Base-by-base conservation (phyloP, 2,329 filamentous ascomycete species). In the Talaromyces pinophilus region DNA sequence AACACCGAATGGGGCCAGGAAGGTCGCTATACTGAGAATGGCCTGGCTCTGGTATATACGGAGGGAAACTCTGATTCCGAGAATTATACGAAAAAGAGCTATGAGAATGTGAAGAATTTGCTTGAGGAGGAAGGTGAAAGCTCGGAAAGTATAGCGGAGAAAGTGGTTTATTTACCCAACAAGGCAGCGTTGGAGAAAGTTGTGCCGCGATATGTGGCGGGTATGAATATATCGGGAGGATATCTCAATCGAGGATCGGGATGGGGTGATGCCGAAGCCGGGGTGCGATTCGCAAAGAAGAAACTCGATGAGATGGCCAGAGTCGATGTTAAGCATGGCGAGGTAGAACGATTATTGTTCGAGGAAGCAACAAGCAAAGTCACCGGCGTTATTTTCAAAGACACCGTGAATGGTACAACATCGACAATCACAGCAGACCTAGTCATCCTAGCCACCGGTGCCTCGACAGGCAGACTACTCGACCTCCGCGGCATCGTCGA, bases 401-500 rank as follows among this genome's bases (percentile, higher is more conserved):
- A 61, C 3, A 25, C 11, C n/a, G 28, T 13, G 3, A 15, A 30
- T n/a, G 55, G 48, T 38, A 61, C 13, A 6, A 59, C 35, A 13
- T 72, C 77, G 6, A 79, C 75, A 10, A 69, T 92, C 6, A 80
- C 78, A 3, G 91, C 90, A 1, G 90, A 92, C 67, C 83, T 96
- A 7, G 89, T 91, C 40, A 83, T 97, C 64, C 84, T 96, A 2
- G 93, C 94, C 0, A 88, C 93, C 0, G 94, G 94, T 17, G 93
- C 94, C 4, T 98, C 94, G 93, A 92, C 91, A 1, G 86, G 89
- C 2, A 84, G 86, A 1, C 83, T 97, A 25, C 80, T 97, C 65
- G 91, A 97, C 77, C 82, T 97, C 0, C 83, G 88, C 57, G 92
- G 92, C 30, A 86, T 91, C 54, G 89, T 88, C 46, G 86, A 90